phyloP scores from a whole-genome alignment of 345 rosid species.

The Psidium guajava region DNA sequence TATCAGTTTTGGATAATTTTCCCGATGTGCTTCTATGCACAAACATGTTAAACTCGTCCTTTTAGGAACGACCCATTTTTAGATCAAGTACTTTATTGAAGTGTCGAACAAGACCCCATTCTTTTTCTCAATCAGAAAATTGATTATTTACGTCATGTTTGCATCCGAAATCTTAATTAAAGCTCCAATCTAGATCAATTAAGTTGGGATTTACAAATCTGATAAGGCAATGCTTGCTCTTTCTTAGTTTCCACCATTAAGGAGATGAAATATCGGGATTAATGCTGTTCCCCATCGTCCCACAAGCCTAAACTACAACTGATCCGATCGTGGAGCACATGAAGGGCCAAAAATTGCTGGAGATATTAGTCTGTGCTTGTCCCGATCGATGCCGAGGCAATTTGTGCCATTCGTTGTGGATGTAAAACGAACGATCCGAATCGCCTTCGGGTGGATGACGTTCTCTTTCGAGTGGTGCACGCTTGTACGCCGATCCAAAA shows the following conservation, averaged over 20 bases:
- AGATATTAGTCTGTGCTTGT: not conserved
- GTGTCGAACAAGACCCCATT: no score
- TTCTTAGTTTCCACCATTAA: not conserved
- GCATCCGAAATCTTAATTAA: no score
- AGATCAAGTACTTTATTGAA: no score
- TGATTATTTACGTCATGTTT: no score
- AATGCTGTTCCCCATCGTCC: not conserved
- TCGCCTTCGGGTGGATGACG: not conserved
- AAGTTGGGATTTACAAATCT: not conserved
- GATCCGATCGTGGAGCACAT: not conserved
- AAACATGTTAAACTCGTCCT: no score
- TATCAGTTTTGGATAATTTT: no score
- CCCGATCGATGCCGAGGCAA: not conserved
- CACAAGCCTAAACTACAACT: not conserved
- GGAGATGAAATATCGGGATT: not conserved
- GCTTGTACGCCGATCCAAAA: no score
- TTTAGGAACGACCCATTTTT: no score
- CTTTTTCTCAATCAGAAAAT: no score
- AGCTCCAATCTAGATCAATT: no score
- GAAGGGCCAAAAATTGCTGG: not conserved
- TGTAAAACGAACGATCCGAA: not conserved
- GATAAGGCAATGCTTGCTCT: not conserved
- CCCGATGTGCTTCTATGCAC: no score
- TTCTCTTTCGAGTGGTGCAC: not conserved
- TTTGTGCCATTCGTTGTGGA: not conserved